Conservation (phyloP, 1,284 basidiomycete species). For the Xanthoconium separans region DNA sequence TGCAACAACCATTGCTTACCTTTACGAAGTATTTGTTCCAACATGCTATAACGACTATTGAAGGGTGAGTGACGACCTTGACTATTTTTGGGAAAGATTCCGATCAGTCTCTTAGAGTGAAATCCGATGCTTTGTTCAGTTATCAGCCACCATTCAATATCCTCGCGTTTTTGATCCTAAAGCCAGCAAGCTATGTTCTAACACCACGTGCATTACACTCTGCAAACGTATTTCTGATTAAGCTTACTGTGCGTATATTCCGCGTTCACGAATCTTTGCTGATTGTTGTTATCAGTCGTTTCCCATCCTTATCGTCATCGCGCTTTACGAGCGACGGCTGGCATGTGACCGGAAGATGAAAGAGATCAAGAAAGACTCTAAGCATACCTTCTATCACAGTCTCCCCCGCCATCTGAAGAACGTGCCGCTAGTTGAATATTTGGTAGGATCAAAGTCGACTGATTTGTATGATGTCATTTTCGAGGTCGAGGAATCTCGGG, state of each 20-base stretch:
- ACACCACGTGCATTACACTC: slow-evolving; percentile 75
- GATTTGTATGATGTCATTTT: slow-evolving; percentile 77
- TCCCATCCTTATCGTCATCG: slow-evolving; percentile 77
- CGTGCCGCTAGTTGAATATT: slow-evolving; percentile 68
- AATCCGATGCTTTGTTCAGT: slow-evolving; percentile 87
- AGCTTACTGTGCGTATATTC: slow-evolving; percentile 46
- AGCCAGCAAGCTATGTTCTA: slow-evolving; percentile 72
- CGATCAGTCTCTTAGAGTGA: slow-evolving; percentile 52
- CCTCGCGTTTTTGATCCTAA: slow-evolving; percentile 73
- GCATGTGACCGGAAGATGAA: slow-evolving; percentile 48
- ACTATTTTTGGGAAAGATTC: not conserved
- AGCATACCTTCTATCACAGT: slow-evolving; percentile 57
- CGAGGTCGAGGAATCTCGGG: slow-evolving; percentile 58
- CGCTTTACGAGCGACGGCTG: slow-evolving; percentile 77
- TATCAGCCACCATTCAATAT: slow-evolving; percentile 88
- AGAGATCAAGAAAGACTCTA: slow-evolving; percentile 49
- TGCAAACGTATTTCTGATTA: slow-evolving; percentile 81
- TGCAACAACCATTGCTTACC: slow-evolving; percentile 9
- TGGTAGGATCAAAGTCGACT: slow-evolving; percentile 62
- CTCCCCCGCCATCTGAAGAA: slow-evolving; percentile 69
- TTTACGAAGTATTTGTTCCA: slow-evolving; percentile 77
- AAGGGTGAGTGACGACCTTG: slow-evolving; percentile 56
- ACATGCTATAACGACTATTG: slow-evolving; percentile 82
- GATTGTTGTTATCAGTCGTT: slow-evolving; percentile 50
- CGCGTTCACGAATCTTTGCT: not conserved